phyloP scores from a whole-genome alignment of 441 rosid genomes.

The Populus hybrid region DNA sequence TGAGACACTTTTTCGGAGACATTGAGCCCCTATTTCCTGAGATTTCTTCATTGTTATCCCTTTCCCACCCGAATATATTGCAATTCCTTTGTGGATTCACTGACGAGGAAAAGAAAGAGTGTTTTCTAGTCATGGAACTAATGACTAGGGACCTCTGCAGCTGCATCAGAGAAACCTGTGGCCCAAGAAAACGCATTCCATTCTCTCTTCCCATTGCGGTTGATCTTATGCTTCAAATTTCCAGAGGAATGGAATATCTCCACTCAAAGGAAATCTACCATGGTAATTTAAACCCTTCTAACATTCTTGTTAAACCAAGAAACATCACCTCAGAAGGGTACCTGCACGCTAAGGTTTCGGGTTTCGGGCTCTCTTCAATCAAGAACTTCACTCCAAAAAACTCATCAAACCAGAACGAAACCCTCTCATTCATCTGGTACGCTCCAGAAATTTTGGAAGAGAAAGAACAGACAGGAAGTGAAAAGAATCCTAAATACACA shows the following conservation, averaged over 20 bases:
- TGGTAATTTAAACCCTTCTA: slow-evolving; percentile 73
- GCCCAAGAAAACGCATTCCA: slow-evolving; percentile 59
- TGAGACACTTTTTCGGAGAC: slow-evolving; percentile 66
- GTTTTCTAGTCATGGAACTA: slow-evolving; percentile 67
- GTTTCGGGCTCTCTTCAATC: slow-evolving; percentile 62
- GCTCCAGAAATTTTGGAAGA: slow-evolving; percentile 86
- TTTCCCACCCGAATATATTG: slow-evolving; percentile 75
- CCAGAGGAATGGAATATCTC: slow-evolving; percentile 94
- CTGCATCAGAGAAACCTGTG: slow-evolving; percentile 75
- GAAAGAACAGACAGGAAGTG: slow-evolving; percentile 44
- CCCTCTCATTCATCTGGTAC: slow-evolving; percentile 62
- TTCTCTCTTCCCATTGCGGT: slow-evolving; percentile 67
- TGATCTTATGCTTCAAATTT: slow-evolving; percentile 88
- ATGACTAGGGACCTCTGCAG: slow-evolving; percentile 66
- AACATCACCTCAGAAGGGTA: slow-evolving; percentile 51
- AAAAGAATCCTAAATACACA: slow-evolving; percentile 34
- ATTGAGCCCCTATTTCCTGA: slow-evolving; percentile 51
- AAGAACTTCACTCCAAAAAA: slow-evolving; percentile 28
- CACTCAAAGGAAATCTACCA: slow-evolving; percentile 64
- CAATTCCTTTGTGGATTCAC: slow-evolving; percentile 67
- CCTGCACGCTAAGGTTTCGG: slow-evolving; percentile 68
- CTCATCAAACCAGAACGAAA: slow-evolving; percentile 31
- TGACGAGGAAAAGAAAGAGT: slow-evolving; percentile 83
- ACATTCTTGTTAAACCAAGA: slow-evolving; percentile 60
- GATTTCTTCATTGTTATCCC: slow-evolving; percentile 54